A percentile compares a stretch with the other conserved stretches of the same genome.
These are phyloP conservation scores for Tetrahymena borealis DNA, from an alignment of 73 alveolate species.

Conservation along the genomic window DNA sequence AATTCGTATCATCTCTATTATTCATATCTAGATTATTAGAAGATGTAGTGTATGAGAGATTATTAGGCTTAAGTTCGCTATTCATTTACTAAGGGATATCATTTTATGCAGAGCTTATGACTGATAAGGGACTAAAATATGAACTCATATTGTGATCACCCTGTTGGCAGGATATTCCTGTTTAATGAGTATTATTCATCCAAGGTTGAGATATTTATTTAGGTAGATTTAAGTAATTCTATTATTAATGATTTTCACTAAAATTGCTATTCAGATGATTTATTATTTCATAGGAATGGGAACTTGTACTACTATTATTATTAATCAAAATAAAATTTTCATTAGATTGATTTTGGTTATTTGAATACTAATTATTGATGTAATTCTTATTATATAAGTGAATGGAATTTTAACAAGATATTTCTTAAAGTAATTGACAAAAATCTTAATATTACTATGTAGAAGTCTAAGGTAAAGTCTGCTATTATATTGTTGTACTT, in stretches of 20 bases:
- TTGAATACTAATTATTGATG: not conserved
- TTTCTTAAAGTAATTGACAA: not conserved
- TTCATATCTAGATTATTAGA: not conserved
- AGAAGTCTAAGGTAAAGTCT: not conserved
- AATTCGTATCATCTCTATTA: not conserved
- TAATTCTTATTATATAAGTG: not conserved
- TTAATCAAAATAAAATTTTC: too few species aligned
- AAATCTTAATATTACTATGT: not conserved
- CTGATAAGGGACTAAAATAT: not conserved
- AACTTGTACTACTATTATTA: too few species aligned
- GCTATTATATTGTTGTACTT: not conserved
- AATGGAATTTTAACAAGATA: not conserved
- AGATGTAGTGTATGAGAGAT: not conserved
- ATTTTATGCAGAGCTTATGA: not conserved
- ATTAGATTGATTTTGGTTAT: too few species aligned
- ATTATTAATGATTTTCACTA: too few species aligned
- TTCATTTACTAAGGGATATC: not conserved
- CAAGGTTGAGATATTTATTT: too few species aligned
- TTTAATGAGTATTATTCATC: too few species aligned
- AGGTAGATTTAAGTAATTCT: too few species aligned
- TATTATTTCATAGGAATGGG: too few species aligned
- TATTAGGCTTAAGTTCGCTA: not conserved
- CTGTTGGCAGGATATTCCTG: too few species aligned
- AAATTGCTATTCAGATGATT: too few species aligned
- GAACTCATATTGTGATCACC: too few species aligned